Conservation (phyloP, 371 early-diverging fungal species). For the Syncephalastrum contaminatum region DNA sequence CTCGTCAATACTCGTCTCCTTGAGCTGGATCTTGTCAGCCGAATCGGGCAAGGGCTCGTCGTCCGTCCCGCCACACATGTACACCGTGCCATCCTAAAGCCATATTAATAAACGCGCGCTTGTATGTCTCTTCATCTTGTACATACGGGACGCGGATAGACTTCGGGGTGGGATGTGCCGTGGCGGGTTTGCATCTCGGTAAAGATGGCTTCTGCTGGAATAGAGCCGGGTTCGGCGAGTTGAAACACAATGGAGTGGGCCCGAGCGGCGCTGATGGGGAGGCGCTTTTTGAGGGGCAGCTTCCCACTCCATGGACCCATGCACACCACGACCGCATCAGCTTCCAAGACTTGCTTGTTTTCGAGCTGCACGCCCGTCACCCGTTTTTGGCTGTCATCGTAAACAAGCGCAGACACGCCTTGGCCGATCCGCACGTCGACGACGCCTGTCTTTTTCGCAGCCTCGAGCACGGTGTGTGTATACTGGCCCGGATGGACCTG, state of each 20-base stretch:
- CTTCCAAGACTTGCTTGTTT: conserved; percentile 20
- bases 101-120: neutral
- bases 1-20: conserved; percentile 20
- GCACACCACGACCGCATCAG: conserved; percentile 39
- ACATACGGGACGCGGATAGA: conserved; percentile 39
- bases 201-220: conserved; percentile 50
- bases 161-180: conserved; percentile 3
- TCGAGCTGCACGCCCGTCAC: conserved; percentile 33
- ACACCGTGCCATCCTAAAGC: conserved; percentile 65
- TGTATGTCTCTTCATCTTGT: neutral
- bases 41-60: conserved; percentile 46
- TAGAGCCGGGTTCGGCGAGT: conserved; percentile 12
- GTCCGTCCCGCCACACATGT: conserved; percentile 64
- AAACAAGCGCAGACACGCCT: conserved; percentile 20
- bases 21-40: conserved; percentile 41
- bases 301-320: conserved; percentile 57
- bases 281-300: conserved; percentile 24
- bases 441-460: conserved; percentile 35
- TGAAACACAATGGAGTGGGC: conserved; percentile 47
- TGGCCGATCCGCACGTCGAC: conserved; percentile 20
- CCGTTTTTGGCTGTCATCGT: conserved; percentile 12
- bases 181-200: conserved; percentile 9
- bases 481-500: conserved; percentile 63
- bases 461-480: conserved; percentile 44
- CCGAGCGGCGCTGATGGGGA: conserved; percentile 37